A percentile compares a stretch with the other conserved stretches of the same genome.
Conservation (phyloP, 495 filamentous ascomycete species). For the Hapsidospora chrysogenum region DNA sequence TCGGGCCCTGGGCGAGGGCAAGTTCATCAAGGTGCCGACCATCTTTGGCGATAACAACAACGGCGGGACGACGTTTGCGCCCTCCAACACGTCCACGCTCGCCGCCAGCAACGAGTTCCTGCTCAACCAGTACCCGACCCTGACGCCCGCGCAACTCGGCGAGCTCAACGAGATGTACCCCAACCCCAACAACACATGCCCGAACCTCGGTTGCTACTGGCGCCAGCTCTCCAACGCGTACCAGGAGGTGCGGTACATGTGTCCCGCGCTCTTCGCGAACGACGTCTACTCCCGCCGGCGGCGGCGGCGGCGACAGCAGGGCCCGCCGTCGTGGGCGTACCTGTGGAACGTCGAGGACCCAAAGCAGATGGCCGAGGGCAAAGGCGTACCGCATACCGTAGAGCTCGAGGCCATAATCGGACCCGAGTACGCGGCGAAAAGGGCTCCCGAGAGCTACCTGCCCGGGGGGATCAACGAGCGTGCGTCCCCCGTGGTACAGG, state of each 20-base stretch:
- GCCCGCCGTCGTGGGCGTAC: conserved; percentile 34
- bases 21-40: conserved; percentile 39
- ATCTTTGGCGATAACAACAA: conserved; percentile 44
- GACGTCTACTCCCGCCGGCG: conserved; percentile 35
- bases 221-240: conserved; percentile 33
- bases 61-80: conserved; percentile 40
- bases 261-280: conserved; percentile 45
- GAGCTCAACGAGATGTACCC: conserved; percentile 31
- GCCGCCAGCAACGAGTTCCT: conserved; percentile 23
- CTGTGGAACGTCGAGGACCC: conserved; percentile 44
- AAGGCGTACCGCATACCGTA: conserved; percentile 44
- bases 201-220: conserved; percentile 26
- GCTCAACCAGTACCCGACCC: conserved; percentile 29
- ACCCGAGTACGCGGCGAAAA: conserved; percentile 9
- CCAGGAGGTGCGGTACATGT: conserved; percentile 61
- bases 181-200: conserved; percentile 13
- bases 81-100: conserved; percentile 18
- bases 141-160: conserved; percentile 21
- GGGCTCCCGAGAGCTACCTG: conserved; percentile 35
- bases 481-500: conserved; percentile 41
- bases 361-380: conserved; percentile 24
- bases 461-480: conserved; percentile 27
- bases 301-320: too few relatives aligned
- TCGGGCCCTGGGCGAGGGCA: conserved; percentile 27
- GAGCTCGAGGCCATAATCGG: conserved; percentile 49